Percentiles rank a stretch among this genome's conserved stretches.
Conservation (phyloP, 345 rosid species). For the Arabidopsis thaliana region TAIR10.1 NC_003076.8:16545501-16546000, state of each 20-base stretch:
- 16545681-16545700: neutral
- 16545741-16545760: neutral
- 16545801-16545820: neutral
- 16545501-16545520: neutral
- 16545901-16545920: slow-evolving; percentile 53
- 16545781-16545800: slow-evolving; percentile 10
- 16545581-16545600: slow-evolving; percentile 81
- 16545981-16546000: slow-evolving; percentile 88
- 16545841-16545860: slow-evolving; percentile 12
- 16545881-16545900: slow-evolving; percentile 6
- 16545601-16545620: slow-evolving; percentile 43
- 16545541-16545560: slow-evolving; percentile 87
- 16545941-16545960: slow-evolving; percentile 74
- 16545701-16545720: slow-evolving; percentile 5
- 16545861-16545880: slow-evolving; percentile 16
- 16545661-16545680: neutral
- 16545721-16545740: neutral
- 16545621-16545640: neutral
- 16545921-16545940: slow-evolving; percentile 75
- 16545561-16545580: slow-evolving; percentile 67
- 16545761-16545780: slow-evolving; percentile 8
- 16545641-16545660: neutral
- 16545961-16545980: slow-evolving; percentile 71
- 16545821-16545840: slow-evolving; percentile 18
- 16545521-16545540: slow-evolving; percentile 18